Conservation (phyloP, 345 rosid genomes). For the Linum trigynum region DNA sequence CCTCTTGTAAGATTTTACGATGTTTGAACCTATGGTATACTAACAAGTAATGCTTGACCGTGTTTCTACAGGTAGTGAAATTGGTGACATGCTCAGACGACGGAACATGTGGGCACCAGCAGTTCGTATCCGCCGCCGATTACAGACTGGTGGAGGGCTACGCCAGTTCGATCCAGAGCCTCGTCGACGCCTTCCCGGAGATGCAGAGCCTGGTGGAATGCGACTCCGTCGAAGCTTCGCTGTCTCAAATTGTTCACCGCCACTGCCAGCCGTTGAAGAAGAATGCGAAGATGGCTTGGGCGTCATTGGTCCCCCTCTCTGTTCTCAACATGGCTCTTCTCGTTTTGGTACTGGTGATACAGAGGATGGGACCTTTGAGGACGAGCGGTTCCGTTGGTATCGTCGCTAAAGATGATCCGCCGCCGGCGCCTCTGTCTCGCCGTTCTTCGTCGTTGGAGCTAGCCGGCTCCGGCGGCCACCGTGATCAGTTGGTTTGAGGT, state of each 20-base stretch:
- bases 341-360: constrained; percentile 33
- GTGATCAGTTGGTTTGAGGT: too few relatives aligned
- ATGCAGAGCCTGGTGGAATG: constrained; percentile 51
- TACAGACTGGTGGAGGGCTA: constrained; percentile 33
- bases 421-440: too few relatives aligned
- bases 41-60: background rate
- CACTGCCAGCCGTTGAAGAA: constrained; percentile 53
- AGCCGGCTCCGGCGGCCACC: too few relatives aligned
- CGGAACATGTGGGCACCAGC: constrained; percentile 32
- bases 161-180: constrained; percentile 41
- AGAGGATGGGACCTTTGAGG: constrained; percentile 10
- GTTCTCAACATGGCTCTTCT: constrained; percentile 30
- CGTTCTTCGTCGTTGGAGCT: too few relatives aligned
- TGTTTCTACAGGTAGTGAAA: constrained; percentile 23
- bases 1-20: too few relatives aligned
- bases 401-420: too few relatives aligned
- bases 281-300: constrained; percentile 39
- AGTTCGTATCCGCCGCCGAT: constrained; percentile 26
- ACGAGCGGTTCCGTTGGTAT: too few relatives aligned
- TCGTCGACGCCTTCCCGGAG: constrained; percentile 44
- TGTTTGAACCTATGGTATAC: too few relatives aligned
- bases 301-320: constrained; percentile 35
- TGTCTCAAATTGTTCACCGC: constrained; percentile 34
- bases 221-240: constrained; percentile 42
- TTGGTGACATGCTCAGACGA: constrained; percentile 35